These are phyloP conservation scores for Globisporangium middletonii DNA, from an alignment of 352 stramenopile species.

Conservation along the genomic window DNA sequence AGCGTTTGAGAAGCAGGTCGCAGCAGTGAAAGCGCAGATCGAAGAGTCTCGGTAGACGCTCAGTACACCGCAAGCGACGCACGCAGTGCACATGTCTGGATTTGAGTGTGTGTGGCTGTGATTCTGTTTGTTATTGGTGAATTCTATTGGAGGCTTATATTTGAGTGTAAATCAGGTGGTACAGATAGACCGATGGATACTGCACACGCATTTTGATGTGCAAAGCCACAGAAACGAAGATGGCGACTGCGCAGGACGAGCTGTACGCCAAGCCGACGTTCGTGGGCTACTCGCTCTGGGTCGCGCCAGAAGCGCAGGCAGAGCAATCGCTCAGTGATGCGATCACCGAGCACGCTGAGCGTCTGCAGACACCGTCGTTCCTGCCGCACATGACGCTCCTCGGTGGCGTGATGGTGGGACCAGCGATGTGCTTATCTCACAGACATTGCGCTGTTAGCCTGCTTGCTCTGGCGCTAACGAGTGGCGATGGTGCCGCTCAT, in stretches of 20 bases:
- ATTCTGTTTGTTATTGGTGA: too few relatives aligned
- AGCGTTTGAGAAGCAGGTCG: slow-evolving; percentile 54
- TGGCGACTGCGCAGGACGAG: slow-evolving; percentile 12
- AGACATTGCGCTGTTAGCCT: background rate
- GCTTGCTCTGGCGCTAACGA: background rate
- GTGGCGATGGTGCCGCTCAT: background rate
- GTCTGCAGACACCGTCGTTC: slow-evolving; percentile 40
- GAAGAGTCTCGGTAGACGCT: slow-evolving; percentile 31
- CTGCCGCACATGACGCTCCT: slow-evolving; percentile 58
- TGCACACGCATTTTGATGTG: too few relatives aligned
- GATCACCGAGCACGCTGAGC: slow-evolving; percentile 32
- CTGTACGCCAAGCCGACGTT: slow-evolving; percentile 33
- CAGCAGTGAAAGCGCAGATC: slow-evolving; percentile 49
- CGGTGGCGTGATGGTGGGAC: slow-evolving; percentile 31
- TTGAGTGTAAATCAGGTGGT: too few relatives aligned
- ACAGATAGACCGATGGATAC: too few relatives aligned
- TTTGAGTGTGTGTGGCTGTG: too few relatives aligned
- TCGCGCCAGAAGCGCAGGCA: slow-evolving; percentile 20
- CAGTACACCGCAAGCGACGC: too few relatives aligned
- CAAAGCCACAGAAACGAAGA: too few relatives aligned
- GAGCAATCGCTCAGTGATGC: slow-evolving; percentile 18
- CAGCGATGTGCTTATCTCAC: background rate
- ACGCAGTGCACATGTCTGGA: too few relatives aligned
- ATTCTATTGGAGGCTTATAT: too few relatives aligned
- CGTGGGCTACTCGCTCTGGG: slow-evolving; percentile 57